These are phyloP conservation scores for Kwoniella pini DNA, from an alignment of 768 basidiomycete genomes.

Conservation along the genomic window DNA sequence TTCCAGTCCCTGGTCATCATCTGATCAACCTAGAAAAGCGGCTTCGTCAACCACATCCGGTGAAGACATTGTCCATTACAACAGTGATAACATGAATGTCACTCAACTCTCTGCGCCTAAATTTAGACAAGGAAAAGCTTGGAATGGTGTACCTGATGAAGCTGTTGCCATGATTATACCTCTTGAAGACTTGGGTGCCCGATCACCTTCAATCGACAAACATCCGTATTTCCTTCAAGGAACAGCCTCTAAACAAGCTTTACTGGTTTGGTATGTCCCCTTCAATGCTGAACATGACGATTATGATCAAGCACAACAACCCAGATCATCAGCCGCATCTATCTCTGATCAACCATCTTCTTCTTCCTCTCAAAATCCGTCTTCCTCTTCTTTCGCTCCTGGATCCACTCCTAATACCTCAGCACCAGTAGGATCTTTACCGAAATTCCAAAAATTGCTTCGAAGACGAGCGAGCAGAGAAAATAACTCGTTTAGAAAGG, in stretches of 20 bases:
- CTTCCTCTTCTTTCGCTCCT: not conserved
- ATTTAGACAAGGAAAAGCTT: conserved; percentile 47
- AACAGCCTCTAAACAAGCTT: conserved; percentile 49
- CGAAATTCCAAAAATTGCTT: conserved; percentile 48
- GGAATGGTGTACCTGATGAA: conserved; percentile 51
- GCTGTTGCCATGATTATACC: conserved; percentile 53
- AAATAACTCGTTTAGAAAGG: conserved; percentile 24
- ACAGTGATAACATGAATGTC: too few species aligned
- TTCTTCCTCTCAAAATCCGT: not conserved
- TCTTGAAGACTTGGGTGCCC: conserved; percentile 25
- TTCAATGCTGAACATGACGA: conserved; percentile 54
- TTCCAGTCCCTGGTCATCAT: conserved; percentile 15
- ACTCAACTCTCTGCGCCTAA: not conserved
- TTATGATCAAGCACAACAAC: not conserved
- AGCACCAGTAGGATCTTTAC: conserved; percentile 24
- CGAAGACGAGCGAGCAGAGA: conserved; percentile 43
- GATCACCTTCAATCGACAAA: not conserved
- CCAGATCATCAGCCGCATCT: conserved; percentile 26
- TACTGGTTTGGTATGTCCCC: conserved; percentile 78
- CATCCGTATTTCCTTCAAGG: conserved; percentile 15
- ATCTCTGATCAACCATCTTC: conserved; percentile 19
- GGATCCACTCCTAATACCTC: not conserved
- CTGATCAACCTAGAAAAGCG: conserved; percentile 1
- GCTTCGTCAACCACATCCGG: conserved; percentile 11
- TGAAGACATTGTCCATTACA: conserved; percentile 2